These are phyloP conservation scores for Casaregolazyma lundiana DNA, from an alignment of 1,139 yeast species.

Conservation along the genomic window DNA sequence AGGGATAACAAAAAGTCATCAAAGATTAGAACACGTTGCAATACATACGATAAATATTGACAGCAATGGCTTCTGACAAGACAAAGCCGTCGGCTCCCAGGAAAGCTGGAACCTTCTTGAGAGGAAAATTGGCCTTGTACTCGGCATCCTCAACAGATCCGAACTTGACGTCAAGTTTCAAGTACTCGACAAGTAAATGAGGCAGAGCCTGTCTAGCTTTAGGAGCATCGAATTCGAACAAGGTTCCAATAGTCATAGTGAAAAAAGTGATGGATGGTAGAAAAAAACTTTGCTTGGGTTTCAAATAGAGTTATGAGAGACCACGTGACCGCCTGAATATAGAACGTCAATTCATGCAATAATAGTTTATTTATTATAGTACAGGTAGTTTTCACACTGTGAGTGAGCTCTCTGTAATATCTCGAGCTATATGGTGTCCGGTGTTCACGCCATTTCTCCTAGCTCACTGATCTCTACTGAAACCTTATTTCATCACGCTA, in stretches of 20 bases:
- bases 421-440: no score
- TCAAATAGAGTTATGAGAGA: neutral
- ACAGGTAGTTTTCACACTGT: no score
- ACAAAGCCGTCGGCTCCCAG: constrained; percentile 75
- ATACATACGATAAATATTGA: constrained; percentile 43
- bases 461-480: no score
- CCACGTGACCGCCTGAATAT: no score
- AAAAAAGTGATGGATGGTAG: neutral
- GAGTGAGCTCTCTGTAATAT: no score
- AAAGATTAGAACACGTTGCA: neutral
- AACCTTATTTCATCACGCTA: no score
- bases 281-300: neutral
- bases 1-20: constrained; percentile 60
- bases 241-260: constrained; percentile 33
- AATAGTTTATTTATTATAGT: no score
- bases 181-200: constrained; percentile 61
- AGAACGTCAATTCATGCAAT: no score
- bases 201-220: constrained; percentile 42
- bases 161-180: constrained; percentile 62
- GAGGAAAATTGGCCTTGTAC: constrained; percentile 62
- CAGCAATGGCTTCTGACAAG: constrained; percentile 75
- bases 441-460: no score
- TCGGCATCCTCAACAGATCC: constrained; percentile 41
- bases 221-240: constrained; percentile 22
- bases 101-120: constrained; percentile 71